These are phyloP conservation scores for Tetramitus jugosus DNA, from an alignment of 208 protist species.

Conservation along the genomic window DNA sequence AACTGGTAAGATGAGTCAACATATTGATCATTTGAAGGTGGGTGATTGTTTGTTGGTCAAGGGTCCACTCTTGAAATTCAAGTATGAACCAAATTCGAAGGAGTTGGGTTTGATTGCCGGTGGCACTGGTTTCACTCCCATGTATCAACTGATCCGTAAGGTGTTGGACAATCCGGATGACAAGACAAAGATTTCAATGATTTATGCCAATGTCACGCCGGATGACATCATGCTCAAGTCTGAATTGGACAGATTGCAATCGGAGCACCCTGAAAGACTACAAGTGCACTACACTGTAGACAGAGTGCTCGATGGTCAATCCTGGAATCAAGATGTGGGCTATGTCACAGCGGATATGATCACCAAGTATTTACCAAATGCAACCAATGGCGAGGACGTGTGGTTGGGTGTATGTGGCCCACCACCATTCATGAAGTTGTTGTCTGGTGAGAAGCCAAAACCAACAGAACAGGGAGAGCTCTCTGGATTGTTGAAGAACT, in stretches of 20 bases:
- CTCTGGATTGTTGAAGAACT: conserved; percentile 65
- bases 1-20: conserved; percentile 68
- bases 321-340: conserved; percentile 23
- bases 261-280: conserved; percentile 70
- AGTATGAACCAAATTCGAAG: conserved; percentile 50
- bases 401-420: conserved; percentile 57
- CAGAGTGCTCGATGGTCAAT: conserved; percentile 46
- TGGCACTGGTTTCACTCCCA: conserved; percentile 29
- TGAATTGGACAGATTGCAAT: conserved; percentile 62
- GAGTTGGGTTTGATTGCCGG: conserved; percentile 42
- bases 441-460: conserved; percentile 67
- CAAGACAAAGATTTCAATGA: conserved; percentile 25
- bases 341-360: not conserved
- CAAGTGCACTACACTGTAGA: conserved; percentile 79
- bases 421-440: conserved; percentile 66
- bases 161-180: conserved; percentile 26
- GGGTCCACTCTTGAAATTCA: conserved; percentile 73
- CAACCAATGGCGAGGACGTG: not conserved
- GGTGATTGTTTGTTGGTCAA: conserved; percentile 76
- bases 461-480: conserved; percentile 71
- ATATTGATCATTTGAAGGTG: conserved; percentile 77
- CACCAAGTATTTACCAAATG: not conserved
- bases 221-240: conserved; percentile 6
- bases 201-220: conserved; percentile 9
- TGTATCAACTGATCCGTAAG: conserved; percentile 27